phyloP scores from a whole-genome alignment of 176 grass and related monocot species.

The Stipa capillata region DNA sequence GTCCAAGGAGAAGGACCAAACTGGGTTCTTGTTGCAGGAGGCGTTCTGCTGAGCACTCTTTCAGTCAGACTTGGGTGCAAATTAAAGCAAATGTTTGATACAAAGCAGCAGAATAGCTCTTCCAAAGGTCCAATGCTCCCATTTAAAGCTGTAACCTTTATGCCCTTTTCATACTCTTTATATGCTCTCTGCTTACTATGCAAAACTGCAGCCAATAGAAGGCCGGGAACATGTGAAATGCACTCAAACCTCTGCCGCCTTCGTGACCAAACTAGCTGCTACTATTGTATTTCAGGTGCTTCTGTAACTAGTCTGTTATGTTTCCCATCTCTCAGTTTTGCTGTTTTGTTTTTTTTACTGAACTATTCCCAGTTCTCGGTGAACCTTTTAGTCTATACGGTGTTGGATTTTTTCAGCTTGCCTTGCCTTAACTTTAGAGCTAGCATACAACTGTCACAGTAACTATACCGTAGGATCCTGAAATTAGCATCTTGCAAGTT shows the following conservation, averaged over 20 bases:
- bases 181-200: neutral
- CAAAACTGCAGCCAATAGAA: conserved; percentile 48
- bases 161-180: neutral
- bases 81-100: conserved; percentile 67
- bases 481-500: too few relatives aligned
- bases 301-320: neutral
- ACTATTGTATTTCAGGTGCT: conserved; percentile 59
- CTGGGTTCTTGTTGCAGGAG: conserved; percentile 86
- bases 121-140: conserved; percentile 49
- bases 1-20: conserved; percentile 68
- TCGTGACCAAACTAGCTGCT: conserved; percentile 48
- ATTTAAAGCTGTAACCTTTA: conserved; percentile 6
- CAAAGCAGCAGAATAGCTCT: conserved; percentile 39
- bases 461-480: too few relatives aligned
- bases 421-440: too few relatives aligned
- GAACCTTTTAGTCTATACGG: neutral
- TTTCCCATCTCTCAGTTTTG: neutral
- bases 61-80: conserved; percentile 82
- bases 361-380: too few relatives aligned
- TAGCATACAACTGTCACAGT: too few relatives aligned
- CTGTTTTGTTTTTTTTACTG: too few relatives aligned
- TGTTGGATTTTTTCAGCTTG: neutral
- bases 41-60: conserved; percentile 72
- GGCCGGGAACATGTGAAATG: conserved; percentile 41
- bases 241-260: conserved; percentile 62